Evolutionary conservation across 2,329 filamentous ascomycete species (phyloP).

Genomic region (Trichoderma koningii): DNA sequence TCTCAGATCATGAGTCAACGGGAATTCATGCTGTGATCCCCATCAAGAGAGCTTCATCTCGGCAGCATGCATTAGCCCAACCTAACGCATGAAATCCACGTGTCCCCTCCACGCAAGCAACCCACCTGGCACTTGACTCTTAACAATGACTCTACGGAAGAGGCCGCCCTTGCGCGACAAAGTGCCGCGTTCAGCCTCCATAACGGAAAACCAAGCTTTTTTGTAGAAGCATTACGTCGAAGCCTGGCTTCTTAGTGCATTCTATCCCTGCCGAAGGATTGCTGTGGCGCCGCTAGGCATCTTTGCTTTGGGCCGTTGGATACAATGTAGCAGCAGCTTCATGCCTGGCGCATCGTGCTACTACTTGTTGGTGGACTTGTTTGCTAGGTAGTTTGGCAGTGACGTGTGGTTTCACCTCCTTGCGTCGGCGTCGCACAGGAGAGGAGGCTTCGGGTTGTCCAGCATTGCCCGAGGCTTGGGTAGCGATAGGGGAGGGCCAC

Average conservation of each 20-base stretch:
- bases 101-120: no score
- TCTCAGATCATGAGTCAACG: no score
- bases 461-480: not conserved
- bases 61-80: no score
- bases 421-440: not conserved
- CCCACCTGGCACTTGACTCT: no score
- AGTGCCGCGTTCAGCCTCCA: not conserved
- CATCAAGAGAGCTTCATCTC: no score
- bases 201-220: not conserved
- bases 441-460: not conserved
- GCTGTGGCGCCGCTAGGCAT: not conserved
- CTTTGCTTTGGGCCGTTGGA: not conserved
- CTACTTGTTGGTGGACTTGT: not conserved
- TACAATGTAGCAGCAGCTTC: not conserved
- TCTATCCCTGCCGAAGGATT: not conserved
- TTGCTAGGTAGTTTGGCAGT: not conserved
- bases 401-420: not conserved
- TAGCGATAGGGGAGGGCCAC: not conserved
- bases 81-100: no score
- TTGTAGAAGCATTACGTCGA: not conserved
- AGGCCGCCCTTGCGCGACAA: no score
- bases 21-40: no score
- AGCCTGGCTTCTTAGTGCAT: not conserved
- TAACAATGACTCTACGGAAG: no score
- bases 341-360: slow-evolving; percentile 8